Conservation (phyloP, 257 asterid species). For the Nicotiana obtusifolia region DNA sequence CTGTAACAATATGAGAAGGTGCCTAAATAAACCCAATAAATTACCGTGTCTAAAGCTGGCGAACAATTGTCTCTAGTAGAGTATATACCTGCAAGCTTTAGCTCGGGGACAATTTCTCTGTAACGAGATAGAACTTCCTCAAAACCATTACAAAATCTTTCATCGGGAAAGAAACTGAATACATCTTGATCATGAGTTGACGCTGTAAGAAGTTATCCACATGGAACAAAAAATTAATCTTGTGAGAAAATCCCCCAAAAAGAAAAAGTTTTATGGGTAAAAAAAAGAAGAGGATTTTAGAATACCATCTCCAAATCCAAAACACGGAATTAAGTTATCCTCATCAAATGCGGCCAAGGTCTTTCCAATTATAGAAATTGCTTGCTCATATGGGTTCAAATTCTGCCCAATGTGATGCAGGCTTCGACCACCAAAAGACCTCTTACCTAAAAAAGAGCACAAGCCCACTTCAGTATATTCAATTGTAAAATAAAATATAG, state of each 20-base stretch:
- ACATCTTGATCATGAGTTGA: conserved; percentile 89
- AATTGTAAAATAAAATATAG: not conserved
- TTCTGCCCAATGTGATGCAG: conserved; percentile 70
- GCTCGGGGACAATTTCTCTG: conserved; percentile 65
- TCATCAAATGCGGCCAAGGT: conserved; percentile 90
- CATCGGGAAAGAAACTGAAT: conserved; percentile 72
- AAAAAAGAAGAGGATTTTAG: not conserved
- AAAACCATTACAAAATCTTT: conserved; percentile 75
- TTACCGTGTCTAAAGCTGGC: not conserved
- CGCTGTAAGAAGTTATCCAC: conserved; percentile 40
- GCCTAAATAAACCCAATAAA: conserved; percentile 9
- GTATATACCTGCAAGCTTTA: conserved; percentile 74
- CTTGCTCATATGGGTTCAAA: conserved; percentile 80
- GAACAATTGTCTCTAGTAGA: conserved; percentile 4
- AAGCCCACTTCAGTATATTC: conserved; percentile 26
- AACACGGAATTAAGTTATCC: conserved; percentile 93
- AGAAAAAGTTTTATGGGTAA: not conserved
- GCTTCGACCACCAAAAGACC: conserved; percentile 59
- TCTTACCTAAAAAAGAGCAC: conserved; percentile 46
- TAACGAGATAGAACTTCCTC: conserved; percentile 79
- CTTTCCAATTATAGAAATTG: conserved; percentile 86
- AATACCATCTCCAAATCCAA: conserved; percentile 93
- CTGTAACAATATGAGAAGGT: conserved; percentile 38
- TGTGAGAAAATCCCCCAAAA: not conserved
- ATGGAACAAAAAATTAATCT: conserved; percentile 9